These are phyloP conservation scores for Hyaloperonospora brassicae DNA, from an alignment of 352 stramenopile genomes.

Conservation along the genomic window DNA sequence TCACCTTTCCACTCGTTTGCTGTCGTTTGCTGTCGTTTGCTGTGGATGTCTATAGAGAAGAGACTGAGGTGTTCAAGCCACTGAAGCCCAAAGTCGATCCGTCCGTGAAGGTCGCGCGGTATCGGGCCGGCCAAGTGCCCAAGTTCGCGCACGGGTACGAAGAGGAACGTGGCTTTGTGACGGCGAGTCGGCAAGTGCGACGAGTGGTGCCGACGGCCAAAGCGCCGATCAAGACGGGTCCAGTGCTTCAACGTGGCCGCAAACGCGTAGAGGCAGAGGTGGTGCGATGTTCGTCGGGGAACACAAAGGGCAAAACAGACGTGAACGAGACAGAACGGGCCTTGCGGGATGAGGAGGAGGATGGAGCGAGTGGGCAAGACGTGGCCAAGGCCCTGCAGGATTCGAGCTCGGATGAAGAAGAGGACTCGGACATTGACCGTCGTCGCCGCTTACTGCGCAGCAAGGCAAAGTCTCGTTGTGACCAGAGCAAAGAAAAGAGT, in stretches of 20 bases:
- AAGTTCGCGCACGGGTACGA: conserved; percentile 68
- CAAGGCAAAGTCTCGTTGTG: conserved; percentile 33
- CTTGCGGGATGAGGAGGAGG: background rate
- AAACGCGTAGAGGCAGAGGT: conserved; percentile 61
- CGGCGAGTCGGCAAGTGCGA: conserved; percentile 48
- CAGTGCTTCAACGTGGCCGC: conserved; percentile 19
- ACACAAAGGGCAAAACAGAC: too few relatives aligned
- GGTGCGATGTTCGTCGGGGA: conserved; percentile 10
- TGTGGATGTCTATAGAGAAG: conserved; percentile 28
- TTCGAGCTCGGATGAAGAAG: conserved; percentile 71
- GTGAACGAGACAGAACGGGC: too few relatives aligned
- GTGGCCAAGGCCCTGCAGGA: conserved; percentile 53
- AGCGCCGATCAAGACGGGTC: conserved; percentile 15
- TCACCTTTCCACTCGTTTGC: background rate
- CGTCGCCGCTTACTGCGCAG: conserved; percentile 51
- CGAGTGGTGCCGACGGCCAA: conserved; percentile 26
- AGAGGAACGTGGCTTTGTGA: conserved; percentile 73
- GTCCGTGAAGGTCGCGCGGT: conserved; percentile 75
- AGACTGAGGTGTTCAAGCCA: conserved; percentile 63
- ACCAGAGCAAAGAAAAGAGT: conserved; percentile 3
- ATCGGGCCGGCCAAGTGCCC: conserved; percentile 75
- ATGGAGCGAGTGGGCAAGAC: conserved; percentile 26
- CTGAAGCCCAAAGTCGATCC: conserved; percentile 75
- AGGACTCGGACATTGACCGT: conserved; percentile 53
- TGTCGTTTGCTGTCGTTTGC: too few relatives aligned